Base-by-base conservation (phyloP, 2,329 filamentous ascomycete species). In the Phaeosphaeria sp. region DNA sequence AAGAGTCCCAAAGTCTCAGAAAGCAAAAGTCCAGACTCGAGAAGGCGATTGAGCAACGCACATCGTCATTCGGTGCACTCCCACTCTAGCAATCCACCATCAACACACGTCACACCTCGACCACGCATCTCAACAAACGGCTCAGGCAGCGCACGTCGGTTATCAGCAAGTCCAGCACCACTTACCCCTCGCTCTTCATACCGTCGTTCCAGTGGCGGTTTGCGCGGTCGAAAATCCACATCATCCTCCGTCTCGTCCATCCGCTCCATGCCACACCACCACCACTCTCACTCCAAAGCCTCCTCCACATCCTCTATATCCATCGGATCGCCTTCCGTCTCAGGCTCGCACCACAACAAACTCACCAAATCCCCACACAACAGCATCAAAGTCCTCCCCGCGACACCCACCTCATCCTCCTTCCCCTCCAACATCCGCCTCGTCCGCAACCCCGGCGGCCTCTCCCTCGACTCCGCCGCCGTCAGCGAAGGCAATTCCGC, bases 241-340 rank as follows among this genome's bases (percentile, higher is more conserved):
- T 97, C 93, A 0, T 97, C 93, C 0, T 98, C 93, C 0, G 89
- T 99, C 17, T 97, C 93, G 0, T 97, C 93, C 0, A 89, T 99
- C 56, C 89, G 95, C 57, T 96, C 91, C 45, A 92, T 98, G 73
- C 74, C 74, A 36, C 72, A 75, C 72, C 93, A 94, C 69, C 91
- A 93, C 65, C 90, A 92, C 74, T 89, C 90, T 1, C 94, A 97
- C 75, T 97, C 93, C 21, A 98, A 98, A 78, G 93, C 95, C 0
- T 96, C 92, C 0, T 97, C 93, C 0, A 95, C 93, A 1, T 97
- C 93, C 44, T 97, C 86, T 3, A 85, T 88, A 18, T 90, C 90
- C 36, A 90, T 83, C 44, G 77, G 77, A 11, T 82, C 80, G 1
- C 82, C 82, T 17, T 70, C 78, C 57, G 50, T 75, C 66, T 59